Evolutionary conservation across 352 stramenopile species (phyloP), one percentile per base, ranked within the genome.

Genomic region (Globisporangium spinosum): DNA sequence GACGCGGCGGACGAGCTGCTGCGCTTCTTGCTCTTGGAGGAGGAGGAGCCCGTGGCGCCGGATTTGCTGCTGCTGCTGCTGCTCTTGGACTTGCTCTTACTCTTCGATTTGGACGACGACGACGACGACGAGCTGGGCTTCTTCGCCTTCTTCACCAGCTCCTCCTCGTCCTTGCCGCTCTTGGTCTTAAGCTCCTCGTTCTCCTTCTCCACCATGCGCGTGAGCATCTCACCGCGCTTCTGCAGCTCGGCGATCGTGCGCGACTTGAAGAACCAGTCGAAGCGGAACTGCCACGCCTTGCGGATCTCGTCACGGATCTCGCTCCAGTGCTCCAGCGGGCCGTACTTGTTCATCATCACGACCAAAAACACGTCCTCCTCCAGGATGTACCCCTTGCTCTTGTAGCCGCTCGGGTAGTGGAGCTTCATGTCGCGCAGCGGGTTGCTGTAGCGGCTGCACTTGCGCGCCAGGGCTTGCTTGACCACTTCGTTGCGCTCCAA

Each of bases 181-280:
- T 90, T 91, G 58, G 59, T 84, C 74, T 91, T 93, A 23, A 92
- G 70, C 70, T 96, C 90, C 38, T 97, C 91, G 67, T 97, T 97
- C 77, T 98, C 94, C 49, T 89, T 91, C 78, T 98, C 94, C 29
- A 99, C 94, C 78, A 98, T 91, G 35, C 90, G 90, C 13, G 98
- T 98, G 32, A 99, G 82, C 15, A 97, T 79, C 72, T 99, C 97
- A 15, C 96, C 97, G 51, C 97, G 95, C 77, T 98, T 98, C 74
- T 99, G 95, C 32, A 99, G 89, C 79, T 99, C 97, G n/a, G 82
- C 83, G 29, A 98, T 96, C 68, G 93, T 99, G 49, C 97, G 86
- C 38, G 94, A 99, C 80, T 99, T 99, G 82, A 99, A 99, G 72
- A 99, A 99, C 97, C 97, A 99, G 77, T 99, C 95, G 67, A 99